Evolutionary conservation across 352 stramenopile genomes (phyloP).

Genomic region (Globisporangium sylvaticum): DNA sequence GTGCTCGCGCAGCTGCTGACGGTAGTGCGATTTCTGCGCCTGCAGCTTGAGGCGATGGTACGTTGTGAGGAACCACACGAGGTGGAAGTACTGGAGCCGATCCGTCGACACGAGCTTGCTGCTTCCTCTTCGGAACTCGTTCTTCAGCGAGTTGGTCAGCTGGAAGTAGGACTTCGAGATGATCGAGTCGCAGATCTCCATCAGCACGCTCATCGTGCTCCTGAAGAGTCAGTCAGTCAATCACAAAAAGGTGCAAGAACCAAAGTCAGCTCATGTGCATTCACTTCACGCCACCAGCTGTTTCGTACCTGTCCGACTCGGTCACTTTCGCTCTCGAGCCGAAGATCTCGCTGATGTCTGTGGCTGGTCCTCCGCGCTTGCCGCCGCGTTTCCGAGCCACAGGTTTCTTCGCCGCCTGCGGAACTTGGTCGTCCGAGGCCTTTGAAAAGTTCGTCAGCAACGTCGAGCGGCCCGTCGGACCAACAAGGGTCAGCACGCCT

Average conservation of each 20-base stretch:
- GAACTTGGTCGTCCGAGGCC: conserved; percentile 60
- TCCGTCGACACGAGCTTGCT: conserved; percentile 79
- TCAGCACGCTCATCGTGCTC: conserved; percentile 58
- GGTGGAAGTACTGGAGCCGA: conserved; percentile 86
- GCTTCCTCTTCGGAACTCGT: conserved; percentile 82
- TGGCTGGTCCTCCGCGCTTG: conserved; percentile 39
- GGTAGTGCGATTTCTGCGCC: conserved; percentile 63
- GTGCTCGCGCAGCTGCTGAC: conserved; percentile 42
- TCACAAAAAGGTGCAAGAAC: conserved; percentile 3
- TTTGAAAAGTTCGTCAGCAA: conserved; percentile 79
- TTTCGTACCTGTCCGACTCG: conserved; percentile 51
- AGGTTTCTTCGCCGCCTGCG: conserved; percentile 67
- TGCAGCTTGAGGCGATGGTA: conserved; percentile 83
- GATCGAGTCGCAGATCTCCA: conserved; percentile 70
- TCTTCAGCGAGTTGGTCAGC: conserved; percentile 84
- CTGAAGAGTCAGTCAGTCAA: conserved; percentile 16
- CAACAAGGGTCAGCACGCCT: conserved; percentile 78
- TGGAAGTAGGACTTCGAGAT: conserved; percentile 80
- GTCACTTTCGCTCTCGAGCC: conserved; percentile 57
- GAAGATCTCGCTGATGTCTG: conserved; percentile 78
- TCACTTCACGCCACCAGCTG: neutral
- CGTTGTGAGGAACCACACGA: conserved; percentile 81
- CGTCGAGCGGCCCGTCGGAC: conserved; percentile 55
- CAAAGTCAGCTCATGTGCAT: neutral
- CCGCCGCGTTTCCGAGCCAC: conserved; percentile 32